These are phyloP conservation scores for Pleurostoma richardsiae DNA, from an alignment of 2,329 filamentous ascomycete species.

Conservation along the genomic window DNA sequence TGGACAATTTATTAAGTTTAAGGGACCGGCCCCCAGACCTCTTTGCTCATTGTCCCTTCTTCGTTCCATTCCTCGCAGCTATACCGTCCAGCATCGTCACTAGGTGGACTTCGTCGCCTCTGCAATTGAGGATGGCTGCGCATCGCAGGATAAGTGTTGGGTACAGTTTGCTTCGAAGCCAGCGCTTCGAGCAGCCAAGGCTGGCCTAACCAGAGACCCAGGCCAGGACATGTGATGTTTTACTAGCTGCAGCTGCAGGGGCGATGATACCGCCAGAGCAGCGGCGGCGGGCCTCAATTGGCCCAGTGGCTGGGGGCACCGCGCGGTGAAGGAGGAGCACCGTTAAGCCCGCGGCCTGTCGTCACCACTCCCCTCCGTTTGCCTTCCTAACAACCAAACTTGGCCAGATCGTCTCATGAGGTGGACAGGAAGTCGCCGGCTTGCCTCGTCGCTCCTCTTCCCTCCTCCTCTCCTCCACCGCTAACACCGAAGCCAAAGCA, in stretches of 20 bases:
- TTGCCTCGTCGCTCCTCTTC: background rate
- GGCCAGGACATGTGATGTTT: background rate
- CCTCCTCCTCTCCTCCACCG: background rate
- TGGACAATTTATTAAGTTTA: too few relatives aligned
- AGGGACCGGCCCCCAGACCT: too few relatives aligned
- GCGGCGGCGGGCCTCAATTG: background rate
- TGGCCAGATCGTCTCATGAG: too few relatives aligned
- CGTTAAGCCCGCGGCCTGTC: background rate
- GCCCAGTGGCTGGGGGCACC: background rate
- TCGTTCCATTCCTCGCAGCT: too few relatives aligned
- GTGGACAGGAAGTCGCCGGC: too few relatives aligned
- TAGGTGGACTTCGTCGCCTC: too few relatives aligned
- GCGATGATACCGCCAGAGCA: background rate
- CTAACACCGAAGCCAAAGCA: background rate
- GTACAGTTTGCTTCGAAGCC: background rate
- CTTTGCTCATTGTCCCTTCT: too few relatives aligned
- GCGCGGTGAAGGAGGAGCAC: background rate
- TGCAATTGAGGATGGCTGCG: too few relatives aligned
- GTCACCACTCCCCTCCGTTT: background rate
- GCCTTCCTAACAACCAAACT: too few relatives aligned
- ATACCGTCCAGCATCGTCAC: too few relatives aligned
- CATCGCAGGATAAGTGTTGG: too few relatives aligned
- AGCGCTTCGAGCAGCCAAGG: background rate
- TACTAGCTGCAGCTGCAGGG: background rate
- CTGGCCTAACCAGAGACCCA: background rate